phyloP scores from a whole-genome alignment of 225 moss, liverwort and hornwort genomes.

The Pseudisothecium myosuroides region DNA sequence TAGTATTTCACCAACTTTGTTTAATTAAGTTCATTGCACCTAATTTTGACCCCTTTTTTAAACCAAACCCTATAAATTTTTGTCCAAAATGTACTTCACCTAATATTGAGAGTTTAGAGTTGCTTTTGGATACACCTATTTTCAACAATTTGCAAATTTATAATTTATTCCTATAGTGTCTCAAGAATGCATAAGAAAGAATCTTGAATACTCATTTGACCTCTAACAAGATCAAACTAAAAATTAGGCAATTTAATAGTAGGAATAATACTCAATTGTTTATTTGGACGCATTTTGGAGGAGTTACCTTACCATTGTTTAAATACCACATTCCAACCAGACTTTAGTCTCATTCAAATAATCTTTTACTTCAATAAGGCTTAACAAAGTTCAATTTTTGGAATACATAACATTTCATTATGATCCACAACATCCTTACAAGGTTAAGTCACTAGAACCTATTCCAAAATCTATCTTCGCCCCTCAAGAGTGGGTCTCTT shows the following conservation, averaged over 20 bases:
- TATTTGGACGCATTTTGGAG: not conserved
- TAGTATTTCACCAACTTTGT: not conserved
- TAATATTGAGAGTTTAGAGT: not conserved
- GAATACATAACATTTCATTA: not conserved
- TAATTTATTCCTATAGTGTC: accelerated
- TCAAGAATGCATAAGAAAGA: not conserved
- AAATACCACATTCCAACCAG: not conserved
- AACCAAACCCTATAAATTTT: not conserved
- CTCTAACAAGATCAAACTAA: not conserved
- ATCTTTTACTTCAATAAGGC: not conserved
- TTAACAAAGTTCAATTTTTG: not conserved
- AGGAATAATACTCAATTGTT: not conserved
- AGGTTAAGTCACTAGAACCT: not conserved
- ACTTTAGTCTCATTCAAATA: not conserved
- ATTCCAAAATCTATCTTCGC: not conserved
- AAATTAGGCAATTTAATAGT: not conserved
- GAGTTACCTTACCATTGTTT: not conserved
- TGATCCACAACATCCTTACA: not conserved
- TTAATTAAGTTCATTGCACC: not conserved
- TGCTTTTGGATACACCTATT: not conserved
- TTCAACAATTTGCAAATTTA: not conserved
- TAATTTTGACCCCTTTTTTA: not conserved
- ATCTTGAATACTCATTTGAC: not conserved
- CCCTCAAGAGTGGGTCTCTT: not conserved
- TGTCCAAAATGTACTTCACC: not conserved